Evolutionary conservation across 768 basidiomycete genomes (phyloP), one percentile per base, ranked within the genome.

Genomic region (Scleroderma citrinum): DNA sequence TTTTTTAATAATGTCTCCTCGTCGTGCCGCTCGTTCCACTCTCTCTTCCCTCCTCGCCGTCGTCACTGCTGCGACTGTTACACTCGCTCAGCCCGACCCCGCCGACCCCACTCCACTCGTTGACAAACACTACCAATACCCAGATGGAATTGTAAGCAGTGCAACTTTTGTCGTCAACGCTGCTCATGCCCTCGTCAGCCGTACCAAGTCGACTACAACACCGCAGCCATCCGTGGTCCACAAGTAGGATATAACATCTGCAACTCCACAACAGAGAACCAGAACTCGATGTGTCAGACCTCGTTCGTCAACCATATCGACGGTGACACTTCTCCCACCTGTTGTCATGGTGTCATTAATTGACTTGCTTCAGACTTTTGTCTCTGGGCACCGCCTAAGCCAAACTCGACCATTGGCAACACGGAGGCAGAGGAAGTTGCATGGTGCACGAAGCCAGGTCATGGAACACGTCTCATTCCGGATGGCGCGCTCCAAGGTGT

Each of bases 401-500:
- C 76, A 3, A 71, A 78, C 61, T 70, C 75, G 13, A 64, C 68
- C 16, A 81, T 92, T 38, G 83, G 75, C 30, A 74, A 85, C 51
- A 76, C 76, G 2, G 90, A 92, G 61, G 81, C 76, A 36, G 71
- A 80, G 60, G 81, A 80, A 58, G 83, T 92, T 10, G 80, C 87
- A 1, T 92, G 79, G 76, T 92, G 87, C 69, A 79, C 81, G n/a
- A 80, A 83, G 61, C 73, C 74, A 2, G 78, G 78, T 6, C 78
- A 76, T 47, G 89, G 89, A 2, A 81, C 85, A 3, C 84, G 90
- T 50, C 59, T 83, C 46, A 87, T 92, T 30, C 86, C 85, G n/a
- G 65, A 60, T 0, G 83, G 82, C 17, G 74, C 85, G 29, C 64
- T 90, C 29, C 63, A 64, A 2, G 87, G 85, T 47, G 71, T 86